Base-by-base conservation (phyloP, 2,329 filamentous ascomycete genomes). In the Neopestalotiopsis rosae region DNA sequence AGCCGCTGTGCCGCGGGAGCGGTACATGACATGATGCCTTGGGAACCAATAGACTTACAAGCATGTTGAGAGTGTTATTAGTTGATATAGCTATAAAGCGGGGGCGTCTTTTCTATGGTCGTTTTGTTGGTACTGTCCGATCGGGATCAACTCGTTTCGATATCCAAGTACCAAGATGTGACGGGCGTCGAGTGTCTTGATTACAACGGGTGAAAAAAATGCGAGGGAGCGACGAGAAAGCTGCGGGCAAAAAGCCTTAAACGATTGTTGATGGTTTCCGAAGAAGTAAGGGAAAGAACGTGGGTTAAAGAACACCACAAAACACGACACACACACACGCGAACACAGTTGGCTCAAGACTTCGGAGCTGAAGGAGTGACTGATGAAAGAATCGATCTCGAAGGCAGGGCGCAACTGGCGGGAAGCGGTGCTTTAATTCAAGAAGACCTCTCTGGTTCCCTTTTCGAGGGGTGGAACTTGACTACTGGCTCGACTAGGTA, bases 271-370 rank as follows among this genome's bases (percentile, higher is more conserved):
- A 63, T 14, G 38, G 45, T 59, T 30, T 30, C 32, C 34, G 38
- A 61, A 52, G 61, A 56, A 66, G 68, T 64, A 59, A 63, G 67
- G 58, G 64, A 69, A 69, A 56, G 30, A 49, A 52, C 45, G n/a
- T 52, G 45, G 45, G 45, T 52, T n/a, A 52, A 20, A 52, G 17
- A 52, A 52, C 45, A 52, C 45, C 58, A 62, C 64, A 40, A 49
- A 38, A 38, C 34, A 38, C 34, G 10, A 6, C 6, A 38, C 34
- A 38, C 34, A 38, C 34, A 38, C 30, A 14, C 17, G 32, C 56
- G 64, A 66, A 40, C 32, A 45, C n/a, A 38, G 40, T 20, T 40
- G 62, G 42, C 59, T 30, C 38, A 59, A 67, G 68, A 71, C 63
- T 69, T 45, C 49, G 57, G 57, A 38, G 45, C 42, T 67, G 57